A percentile compares a stretch with the other conserved stretches of the same genome.
phyloP scores from a whole-genome alignment of 768 basidiomycete genomes.

The Porphyrellus cyaneotinctus region DNA sequence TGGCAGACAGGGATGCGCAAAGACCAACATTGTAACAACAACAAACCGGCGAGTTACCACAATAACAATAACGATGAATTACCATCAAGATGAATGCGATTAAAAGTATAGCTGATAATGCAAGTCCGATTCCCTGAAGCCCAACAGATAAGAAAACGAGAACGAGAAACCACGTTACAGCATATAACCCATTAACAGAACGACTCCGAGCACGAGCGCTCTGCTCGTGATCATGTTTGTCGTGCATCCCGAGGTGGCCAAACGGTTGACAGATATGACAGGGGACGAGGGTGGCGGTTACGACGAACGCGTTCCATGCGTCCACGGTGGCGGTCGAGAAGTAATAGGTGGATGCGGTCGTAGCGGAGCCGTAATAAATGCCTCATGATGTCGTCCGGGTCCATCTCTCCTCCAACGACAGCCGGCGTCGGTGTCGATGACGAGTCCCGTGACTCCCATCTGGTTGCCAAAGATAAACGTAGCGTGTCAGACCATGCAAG shows the following conservation, averaged over 20 bases:
- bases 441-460: slow-evolving; percentile 60
- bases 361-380: slow-evolving; percentile 51
- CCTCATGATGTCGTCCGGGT: slow-evolving; percentile 49
- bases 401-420: slow-evolving; percentile 50
- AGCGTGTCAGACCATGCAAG: not conserved
- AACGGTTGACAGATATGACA: too few relatives aligned
- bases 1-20: not conserved
- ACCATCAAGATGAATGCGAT: not conserved
- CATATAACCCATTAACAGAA: not conserved
- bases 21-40: not conserved
- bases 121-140: not conserved
- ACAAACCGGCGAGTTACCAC: not conserved
- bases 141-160: not conserved
- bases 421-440: slow-evolving; percentile 27
- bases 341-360: slow-evolving; percentile 49
- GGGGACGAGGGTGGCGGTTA: slow-evolving; percentile 31
- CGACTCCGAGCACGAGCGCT: not conserved
- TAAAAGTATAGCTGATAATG: not conserved
- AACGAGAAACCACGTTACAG: not conserved
- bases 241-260: not conserved
- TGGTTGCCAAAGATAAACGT: slow-evolving; percentile 61
- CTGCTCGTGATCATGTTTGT: not conserved
- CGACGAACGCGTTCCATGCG: slow-evolving; percentile 52
- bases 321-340: slow-evolving; percentile 53
- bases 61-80: slow-evolving; percentile 1